These are phyloP conservation scores for Ganoderma resinaceum DNA, from an alignment of 1,284 basidiomycete species.

Conservation along the genomic window DNA sequence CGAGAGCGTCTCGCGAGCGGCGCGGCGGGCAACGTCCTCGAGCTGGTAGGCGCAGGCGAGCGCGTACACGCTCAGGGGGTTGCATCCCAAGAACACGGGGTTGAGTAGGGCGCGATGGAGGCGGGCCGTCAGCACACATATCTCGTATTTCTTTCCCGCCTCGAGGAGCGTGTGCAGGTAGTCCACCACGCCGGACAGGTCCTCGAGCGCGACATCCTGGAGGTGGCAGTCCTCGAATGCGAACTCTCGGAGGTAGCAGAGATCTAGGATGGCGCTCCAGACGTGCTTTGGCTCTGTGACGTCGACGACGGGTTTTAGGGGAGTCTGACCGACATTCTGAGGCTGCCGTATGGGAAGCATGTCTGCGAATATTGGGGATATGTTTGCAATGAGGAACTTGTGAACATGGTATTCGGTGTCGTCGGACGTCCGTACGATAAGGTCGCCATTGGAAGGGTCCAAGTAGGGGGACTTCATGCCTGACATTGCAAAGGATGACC, in stretches of 20 bases:
- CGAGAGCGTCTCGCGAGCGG: background rate
- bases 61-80: conserved; percentile 10
- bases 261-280: background rate
- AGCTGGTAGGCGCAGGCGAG: conserved; percentile 10
- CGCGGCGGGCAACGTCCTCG: conserved; percentile 1
- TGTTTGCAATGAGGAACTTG: conserved; percentile 1
- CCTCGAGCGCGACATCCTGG: background rate
- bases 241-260: background rate
- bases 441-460: background rate
- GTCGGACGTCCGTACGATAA: background rate
- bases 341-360: background rate
- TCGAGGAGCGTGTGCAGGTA: background rate
- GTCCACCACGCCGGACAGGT: background rate
- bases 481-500: background rate
- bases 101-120: background rate
- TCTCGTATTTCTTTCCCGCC: background rate
- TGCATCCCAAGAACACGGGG: background rate
- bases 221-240: background rate
- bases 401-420: background rate
- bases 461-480: background rate
- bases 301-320: background rate
- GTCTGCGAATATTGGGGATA: conserved; percentile 2
- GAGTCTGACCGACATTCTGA: background rate
- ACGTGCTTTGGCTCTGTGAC: background rate
- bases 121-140: background rate